Conservation (phyloP, 768 basidiomycete species). For the Termitomyces heimii region DNA sequence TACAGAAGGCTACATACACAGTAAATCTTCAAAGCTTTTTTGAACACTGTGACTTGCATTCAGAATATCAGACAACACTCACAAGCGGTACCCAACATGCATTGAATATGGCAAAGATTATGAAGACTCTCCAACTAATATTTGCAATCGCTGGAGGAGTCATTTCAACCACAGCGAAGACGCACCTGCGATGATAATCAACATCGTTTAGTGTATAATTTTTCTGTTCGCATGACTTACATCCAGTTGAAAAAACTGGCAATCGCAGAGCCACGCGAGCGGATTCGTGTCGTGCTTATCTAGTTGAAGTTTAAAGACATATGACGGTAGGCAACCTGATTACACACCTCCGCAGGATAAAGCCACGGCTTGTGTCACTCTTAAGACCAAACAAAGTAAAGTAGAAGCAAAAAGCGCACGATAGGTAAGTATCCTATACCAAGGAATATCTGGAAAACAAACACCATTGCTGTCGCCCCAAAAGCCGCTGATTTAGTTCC, state of each 20-base stretch:
- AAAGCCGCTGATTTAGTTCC: slow-evolving; percentile 27
- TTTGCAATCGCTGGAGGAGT: slow-evolving; percentile 37
- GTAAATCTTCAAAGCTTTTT: slow-evolving; percentile 3
- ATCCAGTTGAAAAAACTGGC: slow-evolving; percentile 28
- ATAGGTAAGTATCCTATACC: slow-evolving; percentile 33
- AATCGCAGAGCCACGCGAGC: slow-evolving; percentile 27
- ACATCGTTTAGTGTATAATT: background rate
- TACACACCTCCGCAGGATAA: slow-evolving; percentile 25
- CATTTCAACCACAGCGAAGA: slow-evolving; percentile 37
- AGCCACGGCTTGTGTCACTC: slow-evolving; percentile 22
- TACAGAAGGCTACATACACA: slow-evolving; percentile 6
- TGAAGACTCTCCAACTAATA: slow-evolving; percentile 37
- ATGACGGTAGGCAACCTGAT: background rate
- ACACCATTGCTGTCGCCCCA: slow-evolving; percentile 34
- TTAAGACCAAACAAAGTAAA: background rate
- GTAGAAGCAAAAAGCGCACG: slow-evolving; percentile 16
- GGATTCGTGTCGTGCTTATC: slow-evolving; percentile 33
- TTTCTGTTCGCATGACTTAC: slow-evolving; percentile 9
- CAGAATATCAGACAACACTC: slow-evolving; percentile 13
- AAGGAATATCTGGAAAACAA: slow-evolving; percentile 35
- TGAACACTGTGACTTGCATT: background rate
- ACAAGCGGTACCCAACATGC: slow-evolving; percentile 37
- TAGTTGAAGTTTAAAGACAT: background rate
- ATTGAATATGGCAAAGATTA: slow-evolving; percentile 40
- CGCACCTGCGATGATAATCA: slow-evolving; percentile 15